Evolutionary conservation across 106 monocot genomes (phyloP).

Genomic region (Allium sativum): DNA sequence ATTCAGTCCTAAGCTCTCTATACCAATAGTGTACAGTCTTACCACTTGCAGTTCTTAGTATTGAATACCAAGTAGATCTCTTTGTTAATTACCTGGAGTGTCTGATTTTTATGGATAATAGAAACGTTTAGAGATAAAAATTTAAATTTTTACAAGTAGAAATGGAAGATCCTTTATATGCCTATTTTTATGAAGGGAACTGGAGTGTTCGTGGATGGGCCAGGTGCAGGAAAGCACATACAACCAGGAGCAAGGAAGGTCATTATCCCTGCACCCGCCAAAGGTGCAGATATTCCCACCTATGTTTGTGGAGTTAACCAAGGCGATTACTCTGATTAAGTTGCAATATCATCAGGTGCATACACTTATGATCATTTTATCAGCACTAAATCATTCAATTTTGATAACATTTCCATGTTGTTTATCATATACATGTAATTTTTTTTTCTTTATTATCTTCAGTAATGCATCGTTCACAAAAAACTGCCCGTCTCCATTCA

Average conservation of each 20-base stretch:
- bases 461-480: constrained; percentile 99
- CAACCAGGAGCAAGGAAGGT: constrained; percentile 99
- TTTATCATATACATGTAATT: neutral
- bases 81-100: too few species aligned
- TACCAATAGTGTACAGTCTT: too few species aligned
- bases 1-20: too few species aligned
- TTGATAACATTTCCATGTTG: neutral
- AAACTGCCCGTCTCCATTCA: constrained; percentile 92
- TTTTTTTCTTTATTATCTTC: constrained; percentile 8
- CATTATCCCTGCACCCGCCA: constrained; percentile 90
- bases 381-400: neutral
- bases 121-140: too few species aligned
- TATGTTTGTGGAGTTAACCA: constrained; percentile 95
- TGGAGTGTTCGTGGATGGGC: constrained; percentile 98
- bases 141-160: too few species aligned
- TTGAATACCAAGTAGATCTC: too few species aligned
- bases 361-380: neutral
- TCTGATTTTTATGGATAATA: too few species aligned
- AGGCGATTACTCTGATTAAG: constrained; percentile 69
- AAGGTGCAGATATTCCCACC: constrained; percentile 92
- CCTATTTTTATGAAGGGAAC: constrained; percentile 46
- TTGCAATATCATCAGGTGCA: constrained; percentile 76
- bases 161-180: neutral
- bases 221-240: constrained; percentile 94
- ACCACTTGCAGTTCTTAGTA: too few species aligned